phyloP scores from a whole-genome alignment of 2,329 filamentous ascomycete genomes.

The Colletotrichum sublineola region DNA sequence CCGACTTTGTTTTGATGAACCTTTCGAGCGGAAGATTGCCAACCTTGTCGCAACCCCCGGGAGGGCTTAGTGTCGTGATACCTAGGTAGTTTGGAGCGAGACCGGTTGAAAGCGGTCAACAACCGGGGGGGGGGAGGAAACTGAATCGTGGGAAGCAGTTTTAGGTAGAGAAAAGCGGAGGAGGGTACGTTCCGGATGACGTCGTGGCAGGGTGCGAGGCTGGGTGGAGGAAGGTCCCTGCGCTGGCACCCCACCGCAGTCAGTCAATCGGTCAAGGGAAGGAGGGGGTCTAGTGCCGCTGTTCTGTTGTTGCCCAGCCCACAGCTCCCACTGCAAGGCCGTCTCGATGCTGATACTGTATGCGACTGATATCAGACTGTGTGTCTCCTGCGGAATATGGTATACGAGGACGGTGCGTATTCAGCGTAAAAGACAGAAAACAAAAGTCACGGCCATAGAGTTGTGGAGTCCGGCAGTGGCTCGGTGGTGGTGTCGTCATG shows the following conservation, averaged over 20 bases:
- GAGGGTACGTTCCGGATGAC: slow-evolving; percentile 21
- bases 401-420: neutral
- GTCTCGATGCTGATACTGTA: neutral
- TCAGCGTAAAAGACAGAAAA: neutral
- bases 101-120: slow-evolving; percentile 4
- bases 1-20: slow-evolving; percentile 18
- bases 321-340: slow-evolving; percentile 8
- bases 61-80: neutral
- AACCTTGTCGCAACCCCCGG: slow-evolving; percentile 1
- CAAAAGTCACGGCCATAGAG: no score
- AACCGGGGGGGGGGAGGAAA: neutral
- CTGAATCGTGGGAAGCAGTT: neutral
- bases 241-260: slow-evolving; percentile 2
- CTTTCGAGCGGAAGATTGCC: neutral
- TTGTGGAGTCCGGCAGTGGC: slow-evolving; percentile 34
- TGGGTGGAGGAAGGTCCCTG: slow-evolving; percentile 26
- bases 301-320: slow-evolving; percentile 31
- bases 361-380: slow-evolving; percentile 1
- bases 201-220: slow-evolving; percentile 22
- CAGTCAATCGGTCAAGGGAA: neutral
- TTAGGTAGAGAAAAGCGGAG: neutral
- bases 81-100: neutral
- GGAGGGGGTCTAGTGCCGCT: neutral
- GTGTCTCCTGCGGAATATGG: no score
- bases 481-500: slow-evolving; percentile 42